phyloP scores from a whole-genome alignment of 129 eudicot genomes.

The Tagetes patula region DNA sequence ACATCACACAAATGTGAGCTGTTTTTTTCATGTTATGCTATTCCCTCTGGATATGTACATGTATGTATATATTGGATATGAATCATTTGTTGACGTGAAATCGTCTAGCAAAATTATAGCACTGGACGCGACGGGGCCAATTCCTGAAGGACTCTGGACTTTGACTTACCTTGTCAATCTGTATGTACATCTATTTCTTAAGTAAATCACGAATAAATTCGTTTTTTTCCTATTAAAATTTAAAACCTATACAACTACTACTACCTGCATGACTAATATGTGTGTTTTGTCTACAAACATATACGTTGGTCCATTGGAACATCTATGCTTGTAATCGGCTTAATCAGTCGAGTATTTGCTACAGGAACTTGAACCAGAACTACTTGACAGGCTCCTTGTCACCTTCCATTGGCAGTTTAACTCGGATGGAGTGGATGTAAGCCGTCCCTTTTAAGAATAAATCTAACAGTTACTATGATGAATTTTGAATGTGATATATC shows the following conservation, averaged over 20 bases:
- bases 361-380: slow-evolving; percentile 56
- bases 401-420: slow-evolving; percentile 62
- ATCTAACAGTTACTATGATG: neutral
- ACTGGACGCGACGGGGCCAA: slow-evolving; percentile 38
- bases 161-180: slow-evolving; percentile 52
- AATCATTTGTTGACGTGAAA: neutral
- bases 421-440: slow-evolving; percentile 74
- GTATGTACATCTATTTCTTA: slow-evolving; percentile 35
- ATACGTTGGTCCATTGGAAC: neutral
- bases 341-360: slow-evolving; percentile 21
- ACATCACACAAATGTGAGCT: slow-evolving; percentile 57
- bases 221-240: too few relatives aligned
- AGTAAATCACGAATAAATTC: too few relatives aligned
- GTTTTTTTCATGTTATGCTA: neutral
- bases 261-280: neutral
- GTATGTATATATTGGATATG: neutral
- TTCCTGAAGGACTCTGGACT: slow-evolving; percentile 79
- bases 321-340: slow-evolving; percentile 38
- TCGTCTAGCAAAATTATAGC: slow-evolving; percentile 53
- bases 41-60: neutral
- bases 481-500: neutral
- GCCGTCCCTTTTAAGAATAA: slow-evolving; percentile 4
- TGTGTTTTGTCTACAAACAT: neutral
- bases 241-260: neutral
- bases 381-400: slow-evolving; percentile 70